Base-by-base conservation (phyloP, 352 stramenopile species). In the Phytophthora idaei region DNA sequence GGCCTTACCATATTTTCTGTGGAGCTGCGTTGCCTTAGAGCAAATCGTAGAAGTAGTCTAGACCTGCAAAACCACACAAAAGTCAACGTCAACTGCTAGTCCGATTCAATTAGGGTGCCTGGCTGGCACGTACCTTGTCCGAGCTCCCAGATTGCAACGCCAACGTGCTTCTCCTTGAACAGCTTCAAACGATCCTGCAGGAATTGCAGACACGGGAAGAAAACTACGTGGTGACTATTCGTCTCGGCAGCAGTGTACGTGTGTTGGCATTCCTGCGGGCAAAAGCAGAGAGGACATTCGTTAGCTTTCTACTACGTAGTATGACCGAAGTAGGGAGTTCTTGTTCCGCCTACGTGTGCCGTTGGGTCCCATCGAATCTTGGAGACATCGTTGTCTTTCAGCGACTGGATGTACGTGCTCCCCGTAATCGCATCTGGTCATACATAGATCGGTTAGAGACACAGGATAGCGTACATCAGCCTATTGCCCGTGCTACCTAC, bases 181-280 rank as follows among this genome's bases (percentile, higher is more conserved):
- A 93, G 63, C 39, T 71, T 59, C 51, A 94, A 69, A 7, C 87
- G 85, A 21, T 94, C 83, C 31, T 81, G 68, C 8, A 94, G 57
- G 55, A 92, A 94, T 59, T 92, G 83, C n/a, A 94, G 68, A 52
- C 87, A 94, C n/a, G 87, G 87, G 55, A 78, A 94, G 65, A 88
- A 94, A 17, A 90, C 76, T 5, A 78, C 71, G 59, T 83, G 84
- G 29, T 70, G 73, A 15, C 69, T 63, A 21, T 63, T 59, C 17
- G 73, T 71, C 11, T 58, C 39, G 2, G 39, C 49, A 1, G 71
- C 39, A 53, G 59, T 74, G 75, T 91, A 92, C 39, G 74, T 64
- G 53, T 87, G 77, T 36, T 73, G 67, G 49, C 86, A 94, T 81
- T 94, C 86, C 85, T 94, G 51, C 27, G 10, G 15, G 29, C 52